Conservation (phyloP, 1,284 basidiomycete species). For the Neolentinus lepideus region DNA sequence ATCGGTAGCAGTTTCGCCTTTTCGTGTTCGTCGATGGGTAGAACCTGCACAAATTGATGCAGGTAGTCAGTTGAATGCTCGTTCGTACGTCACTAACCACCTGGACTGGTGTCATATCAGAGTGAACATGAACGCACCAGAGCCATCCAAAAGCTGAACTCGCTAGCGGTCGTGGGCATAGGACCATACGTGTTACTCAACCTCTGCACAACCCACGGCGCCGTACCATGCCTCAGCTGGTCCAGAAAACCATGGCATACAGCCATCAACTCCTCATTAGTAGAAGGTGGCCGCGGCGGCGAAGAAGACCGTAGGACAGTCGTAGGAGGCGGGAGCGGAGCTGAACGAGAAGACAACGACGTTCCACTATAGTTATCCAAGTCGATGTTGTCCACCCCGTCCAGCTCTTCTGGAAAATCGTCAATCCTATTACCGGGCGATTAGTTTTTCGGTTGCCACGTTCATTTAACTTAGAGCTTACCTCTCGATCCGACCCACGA, state of each 20-base stretch:
- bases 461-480: conserved; percentile 14
- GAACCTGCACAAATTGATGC: conserved; percentile 37
- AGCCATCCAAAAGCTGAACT: conserved; percentile 90
- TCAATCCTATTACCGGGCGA: conserved; percentile 34
- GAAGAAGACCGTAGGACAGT: conserved; percentile 11
- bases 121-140: conserved; percentile 33
- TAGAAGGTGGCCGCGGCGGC: conserved; percentile 20
- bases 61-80: conserved; percentile 1
- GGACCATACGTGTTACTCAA: conserved; percentile 71
- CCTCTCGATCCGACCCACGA: conserved; percentile 76
- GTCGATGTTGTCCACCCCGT: conserved; percentile 18
- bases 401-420: conserved; percentile 44
- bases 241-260: conserved; percentile 77
- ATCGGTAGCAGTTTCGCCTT: conserved; percentile 93
- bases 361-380: conserved; percentile 22
- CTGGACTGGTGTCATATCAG: too few relatives aligned
- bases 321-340: conserved; percentile 6
- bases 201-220: conserved; percentile 88
- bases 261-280: conserved; percentile 68
- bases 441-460: not conserved
- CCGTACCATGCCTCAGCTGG: conserved; percentile 74
- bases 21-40: conserved; percentile 94
- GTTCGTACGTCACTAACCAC: too few relatives aligned
- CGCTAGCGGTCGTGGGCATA: conserved; percentile 57
- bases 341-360: conserved; percentile 8